Conservation (phyloP, 768 basidiomycete species). For the Hortiboletus flavorubellus region DNA sequence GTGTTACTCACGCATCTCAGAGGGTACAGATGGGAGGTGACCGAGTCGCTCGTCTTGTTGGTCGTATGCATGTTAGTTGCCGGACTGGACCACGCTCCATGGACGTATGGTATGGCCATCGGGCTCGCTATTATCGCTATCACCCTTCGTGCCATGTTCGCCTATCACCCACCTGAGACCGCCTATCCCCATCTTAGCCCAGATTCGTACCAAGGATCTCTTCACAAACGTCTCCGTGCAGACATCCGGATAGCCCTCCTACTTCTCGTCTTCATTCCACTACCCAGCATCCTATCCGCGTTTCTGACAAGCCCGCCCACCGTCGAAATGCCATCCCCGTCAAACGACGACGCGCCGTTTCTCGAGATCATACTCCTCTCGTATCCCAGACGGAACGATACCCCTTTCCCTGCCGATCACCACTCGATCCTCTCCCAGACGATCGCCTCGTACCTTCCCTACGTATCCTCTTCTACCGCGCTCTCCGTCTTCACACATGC, state of each 20-base stretch:
- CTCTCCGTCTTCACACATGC: slow-evolving; percentile 42
- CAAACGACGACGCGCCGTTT: slow-evolving; percentile 25
- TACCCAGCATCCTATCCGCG: slow-evolving; percentile 1
- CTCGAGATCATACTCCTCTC: slow-evolving; percentile 42
- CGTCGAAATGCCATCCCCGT: slow-evolving; percentile 13
- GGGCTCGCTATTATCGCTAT: slow-evolving; percentile 22
- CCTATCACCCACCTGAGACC: background rate
- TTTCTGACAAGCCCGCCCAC: background rate
- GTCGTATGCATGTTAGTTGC: slow-evolving; percentile 9
- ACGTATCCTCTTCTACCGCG: slow-evolving; percentile 24
- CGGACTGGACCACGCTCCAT: slow-evolving; percentile 36
- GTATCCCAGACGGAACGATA: slow-evolving; percentile 37
- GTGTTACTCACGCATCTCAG: slow-evolving; percentile 1
- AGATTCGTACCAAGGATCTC: background rate
- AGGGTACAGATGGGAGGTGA: slow-evolving; percentile 14
- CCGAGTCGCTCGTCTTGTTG: slow-evolving; percentile 12
- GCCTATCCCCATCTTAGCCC: background rate
- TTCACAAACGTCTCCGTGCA: slow-evolving; percentile 5
- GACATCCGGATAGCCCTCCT: slow-evolving; percentile 21
- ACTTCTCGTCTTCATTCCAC: slow-evolving; percentile 12
- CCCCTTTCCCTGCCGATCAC: slow-evolving; percentile 13
- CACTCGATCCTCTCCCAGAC: slow-evolving; percentile 34
- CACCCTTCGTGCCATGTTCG: slow-evolving; percentile 6
- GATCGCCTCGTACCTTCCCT: slow-evolving; percentile 37
- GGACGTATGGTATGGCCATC: slow-evolving; percentile 37